A percentile compares a stretch with the other conserved stretches of the same genome.
phyloP scores from a whole-genome alignment of 306 rosid genomes.

The Malus orientalis region DNA sequence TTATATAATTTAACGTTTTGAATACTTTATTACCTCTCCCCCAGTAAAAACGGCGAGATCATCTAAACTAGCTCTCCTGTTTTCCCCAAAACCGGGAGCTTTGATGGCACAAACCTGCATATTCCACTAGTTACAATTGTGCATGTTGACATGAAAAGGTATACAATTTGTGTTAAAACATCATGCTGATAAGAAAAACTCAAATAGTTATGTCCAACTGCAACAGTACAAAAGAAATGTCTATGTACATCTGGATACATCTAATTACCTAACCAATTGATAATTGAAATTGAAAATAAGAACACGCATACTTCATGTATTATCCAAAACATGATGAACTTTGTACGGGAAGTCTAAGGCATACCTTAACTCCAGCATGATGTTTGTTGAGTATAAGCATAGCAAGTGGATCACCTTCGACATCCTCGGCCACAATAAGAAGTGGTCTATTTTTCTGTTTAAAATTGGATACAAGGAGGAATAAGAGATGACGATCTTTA shows the following conservation, averaged over 20 bases:
- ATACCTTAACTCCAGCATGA: conserved; percentile 85
- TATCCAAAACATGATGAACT: neutral
- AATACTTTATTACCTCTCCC: conserved; percentile 64
- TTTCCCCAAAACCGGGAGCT: conserved; percentile 99
- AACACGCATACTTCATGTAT: neutral
- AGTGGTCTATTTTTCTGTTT: conserved; percentile 72
- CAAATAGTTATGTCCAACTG: too few relatives aligned
- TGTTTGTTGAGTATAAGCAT: conserved; percentile 97
- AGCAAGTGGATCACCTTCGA: conserved; percentile 80
- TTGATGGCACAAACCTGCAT: conserved; percentile 85
- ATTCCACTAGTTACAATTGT: neutral
- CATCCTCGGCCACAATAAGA: conserved; percentile 91
- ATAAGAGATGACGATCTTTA: conserved; percentile 13
- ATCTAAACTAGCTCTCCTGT: conserved; percentile 67
- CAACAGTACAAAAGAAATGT: too few relatives aligned
- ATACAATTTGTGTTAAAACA: neutral
- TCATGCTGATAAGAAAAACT: too few relatives aligned
- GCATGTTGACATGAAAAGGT: conserved; percentile 13
- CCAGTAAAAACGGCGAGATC: conserved; percentile 88
- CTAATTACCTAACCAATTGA: neutral
- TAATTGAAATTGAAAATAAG: neutral
- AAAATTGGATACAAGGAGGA: conserved; percentile 12
- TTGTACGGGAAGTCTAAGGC: neutral
- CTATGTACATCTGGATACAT: neutral
- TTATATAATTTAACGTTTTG: neutral